Percentiles rank a stretch among this genome's conserved stretches.
Conservation (phyloP, 306 rosid genomes). For the Leucaena leucocephala region DNA sequence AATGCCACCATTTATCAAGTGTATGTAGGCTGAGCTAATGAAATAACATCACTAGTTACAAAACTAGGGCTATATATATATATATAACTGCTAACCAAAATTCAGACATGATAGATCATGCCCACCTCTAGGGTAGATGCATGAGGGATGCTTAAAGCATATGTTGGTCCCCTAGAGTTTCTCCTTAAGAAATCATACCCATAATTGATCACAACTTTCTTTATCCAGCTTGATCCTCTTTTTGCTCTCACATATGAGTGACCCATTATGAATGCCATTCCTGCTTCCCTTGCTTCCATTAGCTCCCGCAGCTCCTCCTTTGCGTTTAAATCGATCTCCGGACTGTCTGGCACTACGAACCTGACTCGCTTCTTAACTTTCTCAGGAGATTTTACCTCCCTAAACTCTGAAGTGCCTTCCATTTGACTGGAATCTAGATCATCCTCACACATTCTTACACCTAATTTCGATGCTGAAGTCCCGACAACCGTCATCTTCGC, state of each 20-base stretch:
- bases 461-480: constrained; percentile 65
- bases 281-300: constrained; percentile 95
- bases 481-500: constrained; percentile 92
- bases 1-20: constrained; percentile 53
- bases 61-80: constrained; percentile 40
- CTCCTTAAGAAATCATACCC: constrained; percentile 93
- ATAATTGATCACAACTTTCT: constrained; percentile 73
- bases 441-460: constrained; percentile 73
- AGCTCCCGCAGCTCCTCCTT: constrained; percentile 76
- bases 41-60: constrained; percentile 41
- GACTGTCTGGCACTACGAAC: constrained; percentile 76
- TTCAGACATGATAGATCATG: constrained; percentile 79
- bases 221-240: constrained; percentile 86
- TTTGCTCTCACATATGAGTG: constrained; percentile 92
- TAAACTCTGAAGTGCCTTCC: constrained; percentile 66
- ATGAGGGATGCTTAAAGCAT: constrained; percentile 85
- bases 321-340: constrained; percentile 57
- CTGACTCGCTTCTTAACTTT: constrained; percentile 74
- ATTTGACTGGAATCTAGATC: constrained; percentile 38
- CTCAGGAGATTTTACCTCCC: constrained; percentile 60
- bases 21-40: constrained; percentile 39
- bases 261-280: constrained; percentile 93
- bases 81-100: constrained; percentile 32
- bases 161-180: constrained; percentile 86
- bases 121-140: constrained; percentile 97